Percentiles rank a stretch among this genome's conserved stretches.
These are phyloP conservation scores for Pseudogymnoascus sp. DNA, from an alignment of 2,329 filamentous ascomycete genomes.

Conservation along the genomic window DNA sequence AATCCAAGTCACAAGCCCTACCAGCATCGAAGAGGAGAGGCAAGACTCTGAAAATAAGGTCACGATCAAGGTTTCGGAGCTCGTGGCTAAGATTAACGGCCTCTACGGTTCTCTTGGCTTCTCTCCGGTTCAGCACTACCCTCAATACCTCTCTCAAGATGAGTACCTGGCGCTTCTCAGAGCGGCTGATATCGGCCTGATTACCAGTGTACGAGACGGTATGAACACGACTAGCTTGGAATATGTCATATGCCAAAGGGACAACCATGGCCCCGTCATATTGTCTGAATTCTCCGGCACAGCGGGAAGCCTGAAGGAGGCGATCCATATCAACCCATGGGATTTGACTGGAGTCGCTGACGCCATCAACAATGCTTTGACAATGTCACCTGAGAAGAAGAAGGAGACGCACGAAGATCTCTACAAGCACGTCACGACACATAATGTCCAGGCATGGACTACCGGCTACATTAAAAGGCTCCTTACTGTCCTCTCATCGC, in stretches of 20 bases:
- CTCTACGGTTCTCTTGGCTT: slow-evolving; percentile 81
- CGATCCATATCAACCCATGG: slow-evolving; percentile 96
- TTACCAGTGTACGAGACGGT: slow-evolving; percentile 90
- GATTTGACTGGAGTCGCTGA: slow-evolving; percentile 77
- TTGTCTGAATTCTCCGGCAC: slow-evolving; percentile 96
- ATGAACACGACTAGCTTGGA: slow-evolving; percentile 98
- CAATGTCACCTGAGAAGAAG: slow-evolving; percentile 61
- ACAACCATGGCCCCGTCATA: slow-evolving; percentile 79
- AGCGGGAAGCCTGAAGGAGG: slow-evolving; percentile 73
- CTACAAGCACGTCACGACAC: slow-evolving; percentile 75
- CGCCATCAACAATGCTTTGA: slow-evolving; percentile 73
- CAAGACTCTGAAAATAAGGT: slow-evolving; percentile 74
- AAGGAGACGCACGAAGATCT: slow-evolving; percentile 63
- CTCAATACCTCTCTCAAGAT: slow-evolving; percentile 79
- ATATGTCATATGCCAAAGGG: slow-evolving; percentile 86
- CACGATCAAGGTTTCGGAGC: slow-evolving; percentile 79
- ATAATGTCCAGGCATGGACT: slow-evolving; percentile 83
- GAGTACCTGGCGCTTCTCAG: slow-evolving; percentile 95
- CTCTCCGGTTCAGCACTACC: slow-evolving; percentile 88
- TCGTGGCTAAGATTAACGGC: slow-evolving; percentile 88
- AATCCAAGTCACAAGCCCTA: slow-evolving; percentile 90
- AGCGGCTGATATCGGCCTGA: slow-evolving; percentile 82
- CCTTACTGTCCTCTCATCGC: slow-evolving; percentile 70
- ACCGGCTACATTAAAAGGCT: slow-evolving; percentile 70
- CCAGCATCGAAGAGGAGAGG: slow-evolving; percentile 67